Evolutionary conservation across 495 filamentous ascomycete genomes (phyloP), one percentile per base, ranked within the genome.

Genomic region (Aspergillus cavernicola): DNA sequence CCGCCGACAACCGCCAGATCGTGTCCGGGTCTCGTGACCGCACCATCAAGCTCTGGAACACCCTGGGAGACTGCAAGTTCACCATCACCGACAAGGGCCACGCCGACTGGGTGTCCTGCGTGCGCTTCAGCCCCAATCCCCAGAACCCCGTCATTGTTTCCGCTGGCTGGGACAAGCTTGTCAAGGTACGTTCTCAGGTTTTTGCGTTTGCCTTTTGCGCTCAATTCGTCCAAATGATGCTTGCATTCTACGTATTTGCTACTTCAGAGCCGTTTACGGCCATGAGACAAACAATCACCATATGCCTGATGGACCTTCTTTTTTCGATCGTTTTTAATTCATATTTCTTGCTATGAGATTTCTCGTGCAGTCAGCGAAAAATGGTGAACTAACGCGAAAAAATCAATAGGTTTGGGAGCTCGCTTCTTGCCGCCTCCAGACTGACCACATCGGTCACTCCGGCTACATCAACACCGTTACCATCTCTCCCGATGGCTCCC

Each of bases 391-490:
- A 64, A 71, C 60, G 48, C 37, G 36, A 50, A 59, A 53, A 45
- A 35, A n/a, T n/a, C n/a, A n/a, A 42, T 42, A 98, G 93, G 93
- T 99, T 68, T 99, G 93, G 93, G 93, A 99, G 79, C 90, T 99
- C 68, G 92, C 92, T 63, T 90, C 88, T 68, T 99, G 93, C 90
- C 89, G 92, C 72, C 87, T 99, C 70, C 93, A 99, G 80, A 99
- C 93, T 67, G 93, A 99, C 85, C 95, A 99, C 85, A 95, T 95
- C 75, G 93, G 93, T 76, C 93, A 99, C 86, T 89, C 89, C 69
- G 93, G 93, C 66, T 97, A 99, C 84, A 99, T 99, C 85, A 99
- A 99, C 88, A 95, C 93, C 71, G 93, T 99, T 75, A 99, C 93
- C 71, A 97, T 99, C 84, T 97, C 95, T 62, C 93, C 93, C 68